phyloP scores from a whole-genome alignment of 2,329 filamentous ascomycete genomes.

The Aspergillus ibericus region DNA sequence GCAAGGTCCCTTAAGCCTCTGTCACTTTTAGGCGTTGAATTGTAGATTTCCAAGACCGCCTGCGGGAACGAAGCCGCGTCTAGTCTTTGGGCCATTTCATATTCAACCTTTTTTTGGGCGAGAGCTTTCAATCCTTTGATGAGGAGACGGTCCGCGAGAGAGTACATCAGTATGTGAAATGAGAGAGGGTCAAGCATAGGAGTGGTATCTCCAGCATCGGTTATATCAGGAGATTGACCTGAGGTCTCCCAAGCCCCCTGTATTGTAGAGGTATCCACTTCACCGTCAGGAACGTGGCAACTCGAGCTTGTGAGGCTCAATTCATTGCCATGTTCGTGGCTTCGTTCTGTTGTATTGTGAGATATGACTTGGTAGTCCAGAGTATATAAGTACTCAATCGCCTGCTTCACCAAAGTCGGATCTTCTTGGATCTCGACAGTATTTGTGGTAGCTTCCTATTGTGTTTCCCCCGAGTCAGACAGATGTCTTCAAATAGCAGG shows the following conservation, averaged over 20 bases:
- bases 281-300: background rate
- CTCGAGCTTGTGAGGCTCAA: background rate
- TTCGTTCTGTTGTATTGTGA: background rate
- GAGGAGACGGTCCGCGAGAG: no score
- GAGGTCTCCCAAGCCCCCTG: background rate
- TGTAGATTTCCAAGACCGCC: constrained; percentile 4
- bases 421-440: background rate
- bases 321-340: background rate
- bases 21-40: constrained; percentile 1
- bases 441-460: constrained; percentile 2
- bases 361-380: background rate
- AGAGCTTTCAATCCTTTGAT: no score
- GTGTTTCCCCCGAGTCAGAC: no score
- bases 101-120: no score
- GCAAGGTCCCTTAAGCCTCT: background rate
- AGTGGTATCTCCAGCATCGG: no score
- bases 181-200: no score
- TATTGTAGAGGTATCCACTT: background rate
- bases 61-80: constrained; percentile 7
- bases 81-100: no score
- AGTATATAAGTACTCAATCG: background rate
- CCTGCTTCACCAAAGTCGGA: background rate
- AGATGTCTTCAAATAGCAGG: background rate
- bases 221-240: no score
- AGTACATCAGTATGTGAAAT: no score